Evolutionary conservation across 2,329 filamentous ascomycete species (phyloP).

Genomic region (Colletotrichum costaricense): DNA sequence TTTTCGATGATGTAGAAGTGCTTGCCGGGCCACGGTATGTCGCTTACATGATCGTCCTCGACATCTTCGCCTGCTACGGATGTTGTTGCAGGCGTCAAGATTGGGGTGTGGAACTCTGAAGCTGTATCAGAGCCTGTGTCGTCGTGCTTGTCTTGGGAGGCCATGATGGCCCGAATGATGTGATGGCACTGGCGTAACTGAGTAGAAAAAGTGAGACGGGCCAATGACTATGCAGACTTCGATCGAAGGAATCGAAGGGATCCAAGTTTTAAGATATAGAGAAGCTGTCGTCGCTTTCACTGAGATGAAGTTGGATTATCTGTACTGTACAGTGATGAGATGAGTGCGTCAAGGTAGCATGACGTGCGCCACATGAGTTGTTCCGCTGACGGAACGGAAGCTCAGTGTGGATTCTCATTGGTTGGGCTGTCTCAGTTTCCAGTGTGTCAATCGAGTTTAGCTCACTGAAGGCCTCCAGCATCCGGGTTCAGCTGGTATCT

Average conservation of each 20-base stretch:
- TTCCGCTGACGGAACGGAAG: neutral
- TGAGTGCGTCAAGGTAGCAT: neutral
- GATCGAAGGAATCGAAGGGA: too few relatives aligned
- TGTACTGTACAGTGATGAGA: neutral
- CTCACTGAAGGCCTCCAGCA: neutral
- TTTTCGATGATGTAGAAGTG: constrained; percentile 36
- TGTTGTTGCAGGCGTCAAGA: neutral
- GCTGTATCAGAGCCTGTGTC: neutral
- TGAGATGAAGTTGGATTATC: neutral
- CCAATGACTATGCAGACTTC: too few relatives aligned
- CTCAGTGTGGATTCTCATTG: neutral
- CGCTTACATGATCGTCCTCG: constrained; percentile 8
- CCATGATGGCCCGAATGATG: neutral
- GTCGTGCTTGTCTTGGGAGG: neutral
- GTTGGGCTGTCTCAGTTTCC: neutral
- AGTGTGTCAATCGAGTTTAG: neutral
- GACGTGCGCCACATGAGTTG: neutral
- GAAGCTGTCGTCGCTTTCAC: too few relatives aligned
- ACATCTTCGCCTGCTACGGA: neutral
- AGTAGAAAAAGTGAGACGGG: neutral
- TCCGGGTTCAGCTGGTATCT: neutral
- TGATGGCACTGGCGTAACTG: too few relatives aligned
- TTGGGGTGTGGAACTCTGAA: neutral
- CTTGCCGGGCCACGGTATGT: constrained; percentile 35
- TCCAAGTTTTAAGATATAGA: too few relatives aligned